Percentiles rank a stretch among this genome's conserved stretches.
These are phyloP conservation scores for Verbena officinalis DNA, from an alignment of 257 asterid species.

Conservation along the genomic window DNA sequence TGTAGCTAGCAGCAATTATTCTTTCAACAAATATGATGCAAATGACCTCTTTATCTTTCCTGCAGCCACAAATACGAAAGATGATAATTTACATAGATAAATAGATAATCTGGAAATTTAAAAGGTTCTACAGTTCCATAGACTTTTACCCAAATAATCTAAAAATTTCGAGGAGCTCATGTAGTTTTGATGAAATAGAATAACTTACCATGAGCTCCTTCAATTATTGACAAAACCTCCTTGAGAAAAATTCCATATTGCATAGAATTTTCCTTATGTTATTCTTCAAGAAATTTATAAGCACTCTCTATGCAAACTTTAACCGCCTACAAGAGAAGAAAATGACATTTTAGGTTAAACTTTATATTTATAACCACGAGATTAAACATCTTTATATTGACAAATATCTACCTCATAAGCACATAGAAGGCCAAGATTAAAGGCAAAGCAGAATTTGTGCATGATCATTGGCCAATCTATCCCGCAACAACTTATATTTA, in stretches of 20 bases:
- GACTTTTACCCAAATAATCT: slow-evolving; percentile 63
- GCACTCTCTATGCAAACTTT: slow-evolving; percentile 63
- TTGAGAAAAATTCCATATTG: slow-evolving; percentile 52
- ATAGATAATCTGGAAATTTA: not conserved
- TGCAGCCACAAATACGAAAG: slow-evolving; percentile 38
- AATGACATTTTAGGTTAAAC: not conserved
- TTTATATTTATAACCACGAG: slow-evolving; percentile 5
- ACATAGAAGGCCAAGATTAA: slow-evolving; percentile 75
- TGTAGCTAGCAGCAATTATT: slow-evolving; percentile 68
- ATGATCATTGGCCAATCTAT: slow-evolving; percentile 53
- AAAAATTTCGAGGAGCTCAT: slow-evolving; percentile 63
- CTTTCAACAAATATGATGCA: slow-evolving; percentile 73
- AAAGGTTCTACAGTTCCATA: not conserved
- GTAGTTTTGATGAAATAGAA: slow-evolving; percentile 67
- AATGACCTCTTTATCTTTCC: slow-evolving; percentile 50
- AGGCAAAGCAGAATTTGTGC: slow-evolving; percentile 65
- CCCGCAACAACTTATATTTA: slow-evolving; percentile 51
- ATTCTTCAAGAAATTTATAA: slow-evolving; percentile 47
- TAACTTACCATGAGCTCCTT: slow-evolving; percentile 57
- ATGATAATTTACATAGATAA: not conserved
- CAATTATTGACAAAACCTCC: slow-evolving; percentile 56
- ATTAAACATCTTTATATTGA: not conserved
- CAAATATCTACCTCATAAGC: slow-evolving; percentile 65
- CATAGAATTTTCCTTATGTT: slow-evolving; percentile 39
- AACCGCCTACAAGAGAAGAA: slow-evolving; percentile 59